These are phyloP conservation scores for Euphrasia arctica DNA, from an alignment of 305 asterid genomes.

Conservation along the genomic window DNA sequence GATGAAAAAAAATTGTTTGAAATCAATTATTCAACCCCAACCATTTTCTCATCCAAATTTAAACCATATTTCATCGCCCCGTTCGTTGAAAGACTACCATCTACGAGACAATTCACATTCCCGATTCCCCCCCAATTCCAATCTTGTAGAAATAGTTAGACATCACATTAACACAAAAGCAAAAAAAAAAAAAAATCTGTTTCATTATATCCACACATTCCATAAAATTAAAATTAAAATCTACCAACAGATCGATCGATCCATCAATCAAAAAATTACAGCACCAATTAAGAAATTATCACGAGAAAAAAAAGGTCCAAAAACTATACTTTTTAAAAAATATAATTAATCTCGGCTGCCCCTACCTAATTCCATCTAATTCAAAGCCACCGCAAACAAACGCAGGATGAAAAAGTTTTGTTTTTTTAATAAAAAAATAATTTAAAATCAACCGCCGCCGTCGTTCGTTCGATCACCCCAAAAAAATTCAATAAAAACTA, in stretches of 20 bases:
- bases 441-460: constrained; percentile 1
- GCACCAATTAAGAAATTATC: background rate
- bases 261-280: constrained; percentile 14
- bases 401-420: background rate
- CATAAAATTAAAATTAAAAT: background rate
- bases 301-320: background rate
- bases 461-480: constrained; percentile 20
- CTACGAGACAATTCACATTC: constrained; percentile 7
- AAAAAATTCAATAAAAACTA: background rate
- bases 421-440: too few species aligned
- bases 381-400: constrained; percentile 20
- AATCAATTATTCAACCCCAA: background rate
- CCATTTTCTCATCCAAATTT: background rate
- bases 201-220: background rate
- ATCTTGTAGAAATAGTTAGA: background rate
- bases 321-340: too few species aligned
- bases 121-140: constrained; percentile 7
- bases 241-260: constrained; percentile 6
- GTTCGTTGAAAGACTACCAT: too few species aligned
- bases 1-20: background rate
- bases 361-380: constrained; percentile 1
- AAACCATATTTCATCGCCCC: background rate
- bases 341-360: too few species aligned
- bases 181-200: background rate
- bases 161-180: background rate